These are phyloP conservation scores for Vitis hybrid DNA, from an alignment of 177 flowering plant species.

Conservation along the genomic window DNA sequence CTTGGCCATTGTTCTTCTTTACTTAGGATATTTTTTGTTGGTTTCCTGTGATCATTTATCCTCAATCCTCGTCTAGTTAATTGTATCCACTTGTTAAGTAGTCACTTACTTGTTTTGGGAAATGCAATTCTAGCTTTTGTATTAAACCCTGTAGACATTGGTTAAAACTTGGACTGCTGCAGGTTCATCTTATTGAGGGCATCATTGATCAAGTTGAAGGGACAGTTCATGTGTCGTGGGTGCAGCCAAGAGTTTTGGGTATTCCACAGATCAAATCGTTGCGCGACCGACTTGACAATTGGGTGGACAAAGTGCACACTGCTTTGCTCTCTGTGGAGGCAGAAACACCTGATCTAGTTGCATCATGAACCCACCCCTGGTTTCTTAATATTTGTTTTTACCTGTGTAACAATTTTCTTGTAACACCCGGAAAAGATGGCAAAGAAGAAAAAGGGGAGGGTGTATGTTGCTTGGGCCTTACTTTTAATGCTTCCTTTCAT, in stretches of 20 bases:
- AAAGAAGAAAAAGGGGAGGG: too few relatives aligned
- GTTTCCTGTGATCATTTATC: too few relatives aligned
- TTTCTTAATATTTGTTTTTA: not conserved
- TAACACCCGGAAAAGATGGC: too few relatives aligned
- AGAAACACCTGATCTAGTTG: conserved; percentile 90
- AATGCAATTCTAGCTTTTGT: not conserved
- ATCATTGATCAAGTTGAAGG: conserved; percentile 95
- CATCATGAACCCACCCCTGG: conserved; percentile 35
- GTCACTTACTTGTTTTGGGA: not conserved
- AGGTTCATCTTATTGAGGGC: conserved; percentile 98
- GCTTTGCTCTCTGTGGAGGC: conserved; percentile 82
- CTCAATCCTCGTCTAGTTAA: too few relatives aligned
- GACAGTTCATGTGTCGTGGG: conserved; percentile 92
- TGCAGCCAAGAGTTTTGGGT: conserved; percentile 89
- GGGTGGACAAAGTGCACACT: conserved; percentile 83
- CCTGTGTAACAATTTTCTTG: too few relatives aligned
- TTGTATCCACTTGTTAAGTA: too few relatives aligned
- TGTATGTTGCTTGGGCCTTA: too few relatives aligned
- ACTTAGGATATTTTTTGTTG: too few relatives aligned
- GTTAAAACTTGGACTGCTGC: conserved; percentile 17
- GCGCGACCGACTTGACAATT: conserved; percentile 72
- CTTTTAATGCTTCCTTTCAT: too few relatives aligned
- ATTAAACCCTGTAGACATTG: not conserved
- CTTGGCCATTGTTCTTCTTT: too few relatives aligned
- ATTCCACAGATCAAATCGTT: conserved; percentile 80